Conservation (phyloP, 169 alveolate genomes). For the Cryptosporidium ryanae region DNA sequence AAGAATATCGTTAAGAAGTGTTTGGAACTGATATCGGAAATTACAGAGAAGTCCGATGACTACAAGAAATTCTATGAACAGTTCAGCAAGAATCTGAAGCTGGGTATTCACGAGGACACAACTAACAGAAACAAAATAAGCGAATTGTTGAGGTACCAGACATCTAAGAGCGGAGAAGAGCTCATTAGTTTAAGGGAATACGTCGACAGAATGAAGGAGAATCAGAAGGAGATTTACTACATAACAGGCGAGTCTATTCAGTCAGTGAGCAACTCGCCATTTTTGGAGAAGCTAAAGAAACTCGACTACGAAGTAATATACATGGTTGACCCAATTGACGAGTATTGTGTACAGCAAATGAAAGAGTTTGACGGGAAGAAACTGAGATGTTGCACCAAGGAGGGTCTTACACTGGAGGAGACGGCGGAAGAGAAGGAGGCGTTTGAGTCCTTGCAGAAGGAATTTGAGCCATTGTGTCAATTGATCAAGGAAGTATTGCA, state of each 20-base stretch:
- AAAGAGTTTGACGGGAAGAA: constrained; percentile 98
- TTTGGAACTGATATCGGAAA: constrained; percentile 96
- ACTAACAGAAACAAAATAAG: constrained; percentile 94
- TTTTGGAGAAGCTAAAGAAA: constrained; percentile 97
- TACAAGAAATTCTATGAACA: constrained; percentile 99
- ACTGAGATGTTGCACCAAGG: constrained; percentile 97
- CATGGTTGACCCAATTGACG: constrained; percentile 99
- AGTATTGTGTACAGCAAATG: constrained; percentile 98
- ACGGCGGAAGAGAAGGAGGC: constrained; percentile 98
- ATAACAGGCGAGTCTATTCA: constrained; percentile 98
- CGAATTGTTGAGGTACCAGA: constrained; percentile 96
- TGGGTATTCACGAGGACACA: constrained; percentile 99
- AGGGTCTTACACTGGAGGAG: constrained; percentile 95
- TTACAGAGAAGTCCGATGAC: constrained; percentile 98
- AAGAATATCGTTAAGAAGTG: constrained; percentile 98
- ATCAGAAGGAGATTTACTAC: constrained; percentile 98
- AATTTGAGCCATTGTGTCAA: constrained; percentile 97
- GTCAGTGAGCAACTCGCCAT: constrained; percentile 97
- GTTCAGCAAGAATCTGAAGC: constrained; percentile 98
- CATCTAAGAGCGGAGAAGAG: constrained; percentile 99
- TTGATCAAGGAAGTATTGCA: constrained; percentile 97
- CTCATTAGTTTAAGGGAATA: constrained; percentile 96
- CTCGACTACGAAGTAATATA: constrained; percentile 97
- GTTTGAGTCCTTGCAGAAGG: constrained; percentile 95
- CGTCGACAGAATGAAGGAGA: constrained; percentile 98